Conservation (phyloP, 495 filamentous ascomycete species). For the Neurospora sp. region DNA sequence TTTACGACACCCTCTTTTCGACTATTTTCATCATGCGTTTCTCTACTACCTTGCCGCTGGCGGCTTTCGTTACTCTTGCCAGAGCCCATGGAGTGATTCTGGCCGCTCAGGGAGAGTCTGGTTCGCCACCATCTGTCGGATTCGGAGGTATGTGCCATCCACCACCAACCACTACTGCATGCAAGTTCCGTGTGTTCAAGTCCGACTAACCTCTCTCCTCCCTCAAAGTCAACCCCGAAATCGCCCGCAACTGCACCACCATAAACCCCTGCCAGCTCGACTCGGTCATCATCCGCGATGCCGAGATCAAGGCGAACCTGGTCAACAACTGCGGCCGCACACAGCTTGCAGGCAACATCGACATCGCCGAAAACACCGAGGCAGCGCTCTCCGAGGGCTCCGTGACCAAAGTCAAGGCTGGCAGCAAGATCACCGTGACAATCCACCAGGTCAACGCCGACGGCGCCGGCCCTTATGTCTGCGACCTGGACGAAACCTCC, state of each 20-base stretch:
- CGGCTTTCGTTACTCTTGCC: conserved; percentile 25
- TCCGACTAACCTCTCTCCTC: background rate
- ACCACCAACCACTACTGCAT: background rate
- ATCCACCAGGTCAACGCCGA: conserved; percentile 48
- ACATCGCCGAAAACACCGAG: conserved; percentile 44
- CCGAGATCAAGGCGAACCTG: conserved; percentile 34
- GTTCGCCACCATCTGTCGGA: conserved; percentile 31
- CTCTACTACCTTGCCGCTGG: conserved; percentile 26
- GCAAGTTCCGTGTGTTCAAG: too few species aligned
- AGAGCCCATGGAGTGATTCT: conserved; percentile 35
- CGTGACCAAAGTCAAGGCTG: conserved; percentile 34
- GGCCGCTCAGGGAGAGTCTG: conserved; percentile 28
- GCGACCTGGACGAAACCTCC: conserved; percentile 36
- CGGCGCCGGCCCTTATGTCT: conserved; percentile 44
- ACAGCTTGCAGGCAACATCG: conserved; percentile 42
- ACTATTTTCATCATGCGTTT: conserved; percentile 17
- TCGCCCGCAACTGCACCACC: conserved; percentile 39
- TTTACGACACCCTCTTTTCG: background rate
- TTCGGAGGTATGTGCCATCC: conserved; percentile 24
- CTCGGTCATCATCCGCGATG: conserved; percentile 42
- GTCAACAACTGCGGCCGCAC: conserved; percentile 43
- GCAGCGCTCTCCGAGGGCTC: conserved; percentile 31
- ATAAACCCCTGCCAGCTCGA: conserved; percentile 46
- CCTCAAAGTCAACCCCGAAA: conserved; percentile 23
- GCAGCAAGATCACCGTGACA: conserved; percentile 30